Evolutionary conservation across 2,329 filamentous ascomycete species (phyloP).

Genomic region (Escovopsis sp.): DNA sequence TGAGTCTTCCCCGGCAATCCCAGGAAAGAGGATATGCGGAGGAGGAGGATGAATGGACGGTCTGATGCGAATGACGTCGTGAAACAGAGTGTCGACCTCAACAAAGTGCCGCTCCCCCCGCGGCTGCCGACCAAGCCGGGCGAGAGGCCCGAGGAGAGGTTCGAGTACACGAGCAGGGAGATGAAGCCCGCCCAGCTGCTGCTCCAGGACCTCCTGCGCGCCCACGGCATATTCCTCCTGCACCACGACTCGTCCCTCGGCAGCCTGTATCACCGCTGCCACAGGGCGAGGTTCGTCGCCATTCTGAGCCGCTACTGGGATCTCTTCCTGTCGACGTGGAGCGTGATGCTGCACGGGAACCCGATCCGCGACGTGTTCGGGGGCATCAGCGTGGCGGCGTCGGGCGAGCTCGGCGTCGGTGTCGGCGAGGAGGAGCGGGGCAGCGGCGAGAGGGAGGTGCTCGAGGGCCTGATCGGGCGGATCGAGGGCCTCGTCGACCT

Average conservation of each 20-base stretch:
- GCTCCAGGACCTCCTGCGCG: slow-evolving; percentile 65
- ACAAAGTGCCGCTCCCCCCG: slow-evolving; percentile 49
- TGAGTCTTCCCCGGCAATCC: slow-evolving; percentile 29
- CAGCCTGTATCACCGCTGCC: slow-evolving; percentile 49
- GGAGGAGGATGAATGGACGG: no score
- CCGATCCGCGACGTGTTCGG: slow-evolving; percentile 66
- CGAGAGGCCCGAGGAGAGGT: slow-evolving; percentile 27
- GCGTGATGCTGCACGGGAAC: slow-evolving; percentile 80
- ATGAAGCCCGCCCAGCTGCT: slow-evolving; percentile 70
- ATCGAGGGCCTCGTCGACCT: slow-evolving; percentile 79
- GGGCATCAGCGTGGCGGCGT: slow-evolving; percentile 75
- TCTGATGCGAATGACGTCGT: slow-evolving; percentile 2
- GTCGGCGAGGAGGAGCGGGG: slow-evolving; percentile 93
- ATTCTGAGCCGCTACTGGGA: slow-evolving; percentile 74
- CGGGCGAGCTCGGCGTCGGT: slow-evolving; percentile 82
- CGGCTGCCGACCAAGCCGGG: slow-evolving; percentile 28
- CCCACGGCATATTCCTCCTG: slow-evolving; percentile 71
- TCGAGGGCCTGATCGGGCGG: slow-evolving; percentile 71
- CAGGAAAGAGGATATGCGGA: neutral
- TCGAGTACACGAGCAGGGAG: slow-evolving; percentile 82
- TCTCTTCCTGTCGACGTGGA: slow-evolving; percentile 57
- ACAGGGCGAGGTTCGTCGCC: slow-evolving; percentile 53
- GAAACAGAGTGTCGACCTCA: slow-evolving; percentile 51
- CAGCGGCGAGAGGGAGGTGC: slow-evolving; percentile 81
- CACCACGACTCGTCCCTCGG: slow-evolving; percentile 70